phyloP scores from a whole-genome alignment of 306 rosid genomes.

The Biancaea sappan region DNA sequence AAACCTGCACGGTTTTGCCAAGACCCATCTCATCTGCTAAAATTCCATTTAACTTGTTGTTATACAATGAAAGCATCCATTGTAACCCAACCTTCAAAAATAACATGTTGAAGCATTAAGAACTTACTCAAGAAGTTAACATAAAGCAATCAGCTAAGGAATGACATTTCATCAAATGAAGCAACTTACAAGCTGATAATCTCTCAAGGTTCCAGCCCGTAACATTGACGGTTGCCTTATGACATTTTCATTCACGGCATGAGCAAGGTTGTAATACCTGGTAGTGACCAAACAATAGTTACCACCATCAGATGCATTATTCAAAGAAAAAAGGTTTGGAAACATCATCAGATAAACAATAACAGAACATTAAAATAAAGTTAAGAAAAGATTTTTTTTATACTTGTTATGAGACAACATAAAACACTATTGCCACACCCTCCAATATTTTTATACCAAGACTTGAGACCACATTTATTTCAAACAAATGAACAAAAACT shows the following conservation, averaged over 20 bases:
- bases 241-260: constrained; percentile 94
- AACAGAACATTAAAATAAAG: background rate
- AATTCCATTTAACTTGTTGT: constrained; percentile 97
- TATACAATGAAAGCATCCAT: constrained; percentile 99
- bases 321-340: constrained; percentile 19
- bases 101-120: constrained; percentile 24
- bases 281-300: constrained; percentile 29
- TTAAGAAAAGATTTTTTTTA: background rate
- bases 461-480: constrained; percentile 21
- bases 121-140: constrained; percentile 8
- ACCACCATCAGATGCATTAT: constrained; percentile 19
- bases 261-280: constrained; percentile 97
- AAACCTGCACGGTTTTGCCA: constrained; percentile 98
- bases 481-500: constrained; percentile 34
- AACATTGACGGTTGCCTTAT: constrained; percentile 88
- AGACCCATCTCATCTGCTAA: constrained; percentile 99
- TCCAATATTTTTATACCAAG: background rate
- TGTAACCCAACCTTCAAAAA: constrained; percentile 88
- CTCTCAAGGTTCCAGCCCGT: constrained; percentile 92
- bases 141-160: constrained; percentile 24
- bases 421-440: background rate
- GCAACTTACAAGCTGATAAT: constrained; percentile 93
- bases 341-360: constrained; percentile 15
- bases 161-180: constrained; percentile 27
- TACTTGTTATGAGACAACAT: constrained; percentile 19